phyloP scores from a whole-genome alignment of 768 basidiomycete species.

The Termitomyces sp. region DNA sequence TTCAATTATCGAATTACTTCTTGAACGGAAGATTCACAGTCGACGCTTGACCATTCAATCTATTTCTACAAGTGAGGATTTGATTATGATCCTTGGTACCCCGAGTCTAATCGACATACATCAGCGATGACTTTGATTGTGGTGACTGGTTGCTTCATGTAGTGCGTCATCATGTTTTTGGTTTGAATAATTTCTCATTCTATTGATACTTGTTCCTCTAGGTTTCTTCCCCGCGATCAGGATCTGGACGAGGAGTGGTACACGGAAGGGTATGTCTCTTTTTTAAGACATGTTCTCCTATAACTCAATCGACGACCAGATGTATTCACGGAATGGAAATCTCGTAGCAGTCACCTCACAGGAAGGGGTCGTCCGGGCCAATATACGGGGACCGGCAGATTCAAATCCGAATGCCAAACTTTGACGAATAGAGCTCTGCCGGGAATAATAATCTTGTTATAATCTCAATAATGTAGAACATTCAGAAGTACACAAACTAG shows the following conservation, averaged over 20 bases:
- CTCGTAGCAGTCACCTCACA: constrained; percentile 78
- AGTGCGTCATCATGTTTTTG: constrained; percentile 38
- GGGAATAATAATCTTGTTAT: background rate
- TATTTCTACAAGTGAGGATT: constrained; percentile 69
- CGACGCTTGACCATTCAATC: constrained; percentile 76
- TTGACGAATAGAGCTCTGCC: constrained; percentile 15
- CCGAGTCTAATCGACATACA: constrained; percentile 7
- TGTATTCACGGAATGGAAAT: constrained; percentile 65
- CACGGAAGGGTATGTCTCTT: constrained; percentile 60
- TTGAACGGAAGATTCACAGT: constrained; percentile 35
- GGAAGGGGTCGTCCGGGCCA: constrained; percentile 74
- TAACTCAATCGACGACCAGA: constrained; percentile 31
- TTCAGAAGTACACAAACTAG: too few species aligned
- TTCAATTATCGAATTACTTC: background rate
- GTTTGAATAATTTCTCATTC: background rate
- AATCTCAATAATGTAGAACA: background rate
- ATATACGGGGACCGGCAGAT: constrained; percentile 41
- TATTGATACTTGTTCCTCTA: constrained; percentile 23
- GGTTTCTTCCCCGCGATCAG: constrained; percentile 64
- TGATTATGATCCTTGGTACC: background rate
- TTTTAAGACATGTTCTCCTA: background rate
- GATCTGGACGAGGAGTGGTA: constrained; percentile 66
- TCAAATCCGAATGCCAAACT: constrained; percentile 33
- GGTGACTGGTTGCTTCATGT: constrained; percentile 81
- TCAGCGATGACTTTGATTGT: constrained; percentile 71